Evolutionary conservation across 2,329 filamentous ascomycete species (phyloP).

Genomic region (Microsporum ferrugineum): DNA sequence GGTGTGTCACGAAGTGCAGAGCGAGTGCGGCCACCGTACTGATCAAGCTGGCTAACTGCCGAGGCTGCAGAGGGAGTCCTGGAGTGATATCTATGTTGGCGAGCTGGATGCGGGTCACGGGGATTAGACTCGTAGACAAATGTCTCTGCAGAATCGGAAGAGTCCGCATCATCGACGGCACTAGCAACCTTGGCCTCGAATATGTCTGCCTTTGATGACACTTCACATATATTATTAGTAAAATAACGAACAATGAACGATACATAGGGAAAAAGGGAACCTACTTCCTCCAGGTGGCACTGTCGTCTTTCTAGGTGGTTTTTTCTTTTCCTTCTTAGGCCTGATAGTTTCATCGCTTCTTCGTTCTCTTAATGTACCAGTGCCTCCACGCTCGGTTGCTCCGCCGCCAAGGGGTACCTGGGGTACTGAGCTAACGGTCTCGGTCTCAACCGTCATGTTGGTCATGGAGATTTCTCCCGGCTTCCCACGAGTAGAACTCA

Average conservation of each 20-base stretch:
- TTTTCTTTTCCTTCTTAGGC: slow-evolving; percentile 87
- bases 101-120: slow-evolving; percentile 42
- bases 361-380: slow-evolving; percentile 66
- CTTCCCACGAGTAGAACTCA: slow-evolving; percentile 54
- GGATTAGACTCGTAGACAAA: slow-evolving; percentile 99
- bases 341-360: slow-evolving; percentile 92
- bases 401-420: slow-evolving; percentile 62
- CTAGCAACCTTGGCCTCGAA: slow-evolving; percentile 96
- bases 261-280: slow-evolving; percentile 7
- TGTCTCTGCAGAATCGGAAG: slow-evolving; percentile 93
- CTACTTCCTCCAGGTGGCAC: slow-evolving; percentile 22
- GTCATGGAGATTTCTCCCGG: slow-evolving; percentile 61
- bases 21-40: slow-evolving; percentile 46
- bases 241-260: slow-evolving; percentile 14
- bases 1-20: slow-evolving; percentile 50
- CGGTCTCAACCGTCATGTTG: slow-evolving; percentile 96
- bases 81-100: slow-evolving; percentile 73
- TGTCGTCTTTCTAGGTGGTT: slow-evolving; percentile 58
- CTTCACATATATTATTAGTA: slow-evolving; percentile 38
- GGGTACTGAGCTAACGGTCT: slow-evolving; percentile 84
- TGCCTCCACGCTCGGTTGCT: slow-evolving; percentile 47
- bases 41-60: slow-evolving; percentile 41
- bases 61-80: slow-evolving; percentile 91
- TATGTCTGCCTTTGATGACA: slow-evolving; percentile 90
- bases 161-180: slow-evolving; percentile 89